Base-by-base conservation (phyloP, 805 yeast genomes). In the Candida sakaeoensis region DNA sequence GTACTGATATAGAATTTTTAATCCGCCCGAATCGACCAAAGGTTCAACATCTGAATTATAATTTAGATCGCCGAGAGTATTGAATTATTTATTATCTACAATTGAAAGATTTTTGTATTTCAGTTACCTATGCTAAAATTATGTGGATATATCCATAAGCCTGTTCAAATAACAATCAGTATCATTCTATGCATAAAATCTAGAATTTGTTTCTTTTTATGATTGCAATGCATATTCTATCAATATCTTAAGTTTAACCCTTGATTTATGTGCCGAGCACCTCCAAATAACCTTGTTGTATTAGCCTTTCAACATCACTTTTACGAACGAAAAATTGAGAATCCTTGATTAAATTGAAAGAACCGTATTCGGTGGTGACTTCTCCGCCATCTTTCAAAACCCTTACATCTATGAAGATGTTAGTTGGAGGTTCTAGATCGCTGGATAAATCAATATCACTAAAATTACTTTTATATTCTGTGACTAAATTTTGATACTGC, bases 291-390 rank as follows among this genome's bases (percentile, higher is more conserved):
- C 97, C 98, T 60, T 93, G 99, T 55, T 89, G 96, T 25, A 93
- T 86, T 43, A 93, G 69, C 37, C 97, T 68, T 55, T 91, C 97
- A 5, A 93, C 99, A 54, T 93, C 99, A 0, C 93, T 82, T 50
- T 87, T 91, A 43, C 99, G 72, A 14, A 91, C 97, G 55, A 85
- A 91, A 55, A 91, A 90, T 55, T 93, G 98, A 2, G 96, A 85
- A 58, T 91, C 91, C 54, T 90, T 91, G 2, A 95, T 86, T 48
- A 93, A 65, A 52, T 90, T 90, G 65, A 93, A 89, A 3, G 88
- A 96, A 16, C 97, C 99, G 52, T 91, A 91, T 58, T 91, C 99
- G 0, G 99, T 93, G 55, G 90, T 96, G 25, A 91, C 88, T 56
- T 93, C 98, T 1, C 99, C 99, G 0, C 95, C 97, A 53, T 91